Conservation (phyloP, 176 grass and related monocot species). For the Rhynchospora breviuscula region DNA sequence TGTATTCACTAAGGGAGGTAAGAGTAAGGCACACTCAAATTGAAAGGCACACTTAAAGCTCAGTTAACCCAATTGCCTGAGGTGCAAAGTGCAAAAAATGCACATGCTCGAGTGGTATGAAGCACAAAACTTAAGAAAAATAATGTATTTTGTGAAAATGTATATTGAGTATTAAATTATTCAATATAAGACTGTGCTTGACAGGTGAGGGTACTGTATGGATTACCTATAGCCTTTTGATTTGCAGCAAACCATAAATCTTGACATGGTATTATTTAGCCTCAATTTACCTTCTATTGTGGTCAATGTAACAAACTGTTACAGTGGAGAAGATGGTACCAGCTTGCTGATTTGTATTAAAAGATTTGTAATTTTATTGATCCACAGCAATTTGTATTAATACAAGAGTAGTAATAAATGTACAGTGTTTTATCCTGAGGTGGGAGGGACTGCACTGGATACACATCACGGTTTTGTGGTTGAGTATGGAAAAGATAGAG, state of each 20-base stretch:
- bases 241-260: background rate
- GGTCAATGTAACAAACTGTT: background rate
- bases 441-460: constrained; percentile 81
- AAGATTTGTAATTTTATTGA: background rate
- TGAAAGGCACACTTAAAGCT: too few relatives aligned
- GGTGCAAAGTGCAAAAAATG: too few relatives aligned
- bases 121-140: too few relatives aligned
- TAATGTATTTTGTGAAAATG: too few relatives aligned
- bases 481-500: constrained; percentile 90
- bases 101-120: too few relatives aligned
- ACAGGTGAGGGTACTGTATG: too few relatives aligned
- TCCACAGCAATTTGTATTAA: background rate
- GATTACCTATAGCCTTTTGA: background rate
- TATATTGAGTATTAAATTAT: too few relatives aligned
- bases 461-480: constrained; percentile 96
- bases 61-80: too few relatives aligned
- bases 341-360: background rate
- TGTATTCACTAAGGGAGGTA: too few relatives aligned
- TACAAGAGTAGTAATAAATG: constrained; percentile 18
- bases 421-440: constrained; percentile 82
- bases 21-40: too few relatives aligned
- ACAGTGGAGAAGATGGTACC: background rate
- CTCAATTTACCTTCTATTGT: background rate
- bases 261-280: background rate
- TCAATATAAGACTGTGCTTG: too few relatives aligned